phyloP scores from a whole-genome alignment of 345 rosid species.

The Euclidium syriacum region DNA sequence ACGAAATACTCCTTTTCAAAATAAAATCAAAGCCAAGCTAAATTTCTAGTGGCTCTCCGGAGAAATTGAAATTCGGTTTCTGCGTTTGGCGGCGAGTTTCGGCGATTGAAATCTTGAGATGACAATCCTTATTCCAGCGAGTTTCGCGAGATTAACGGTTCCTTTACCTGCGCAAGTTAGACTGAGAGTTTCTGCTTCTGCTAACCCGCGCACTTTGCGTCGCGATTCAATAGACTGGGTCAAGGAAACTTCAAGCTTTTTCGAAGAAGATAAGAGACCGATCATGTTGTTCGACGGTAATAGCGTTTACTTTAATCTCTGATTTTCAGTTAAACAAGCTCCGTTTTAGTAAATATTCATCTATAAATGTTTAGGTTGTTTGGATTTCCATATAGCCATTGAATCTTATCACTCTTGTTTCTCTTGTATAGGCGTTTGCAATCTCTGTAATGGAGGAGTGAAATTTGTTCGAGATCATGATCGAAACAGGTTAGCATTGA shows the following conservation, averaged over 20 bases:
- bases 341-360: not conserved
- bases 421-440: conserved; percentile 58
- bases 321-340: not conserved
- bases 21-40: not conserved
- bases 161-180: conserved; percentile 20
- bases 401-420: not conserved
- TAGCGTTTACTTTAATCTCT: not conserved
- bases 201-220: conserved; percentile 37
- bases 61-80: not conserved
- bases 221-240: conserved; percentile 39
- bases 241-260: conserved; percentile 59
- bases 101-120: conserved; percentile 19
- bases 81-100: not conserved
- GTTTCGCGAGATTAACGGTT: conserved; percentile 21
- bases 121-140: conserved; percentile 43
- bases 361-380: not conserved
- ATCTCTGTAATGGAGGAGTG: conserved; percentile 90
- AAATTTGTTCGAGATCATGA: conserved; percentile 70
- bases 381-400: not conserved
- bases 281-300: conserved; percentile 89
- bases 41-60: not conserved
- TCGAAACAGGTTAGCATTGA: conserved; percentile 45
- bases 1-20: not conserved
- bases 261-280: conserved; percentile 69
- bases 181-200: conserved; percentile 29